Evolutionary conservation across 805 yeast species (phyloP).

Genomic region (Blastobotrys mokoenaii): DNA sequence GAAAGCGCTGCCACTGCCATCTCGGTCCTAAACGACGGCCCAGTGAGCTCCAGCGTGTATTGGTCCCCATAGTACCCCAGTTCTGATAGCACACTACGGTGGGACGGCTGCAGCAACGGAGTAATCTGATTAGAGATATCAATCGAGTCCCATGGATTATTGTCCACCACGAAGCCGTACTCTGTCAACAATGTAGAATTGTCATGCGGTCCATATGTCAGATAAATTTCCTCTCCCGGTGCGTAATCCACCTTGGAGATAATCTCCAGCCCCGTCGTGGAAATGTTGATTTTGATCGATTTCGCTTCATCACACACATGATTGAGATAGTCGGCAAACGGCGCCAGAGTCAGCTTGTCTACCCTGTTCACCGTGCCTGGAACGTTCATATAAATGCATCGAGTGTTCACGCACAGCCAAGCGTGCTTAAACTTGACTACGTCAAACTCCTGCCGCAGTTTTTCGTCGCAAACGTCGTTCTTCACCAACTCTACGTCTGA

Average conservation of each 20-base stretch:
- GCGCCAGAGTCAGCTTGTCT: conserved; percentile 81
- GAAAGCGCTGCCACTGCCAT: conserved; percentile 53
- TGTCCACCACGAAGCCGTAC: conserved; percentile 65
- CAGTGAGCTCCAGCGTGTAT: conserved; percentile 49
- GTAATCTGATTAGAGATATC: conserved; percentile 47
- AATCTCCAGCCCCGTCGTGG: conserved; percentile 46
- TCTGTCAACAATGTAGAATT: conserved; percentile 77
- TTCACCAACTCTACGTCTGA: conserved; percentile 35
- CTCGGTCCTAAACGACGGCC: conserved; percentile 62
- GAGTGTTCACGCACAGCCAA: conserved; percentile 84
- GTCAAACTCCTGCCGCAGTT: background rate
- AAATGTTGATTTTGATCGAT: conserved; percentile 29
- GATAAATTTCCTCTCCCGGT: conserved; percentile 49
- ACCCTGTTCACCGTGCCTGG: conserved; percentile 23
- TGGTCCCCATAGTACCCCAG: conserved; percentile 56
- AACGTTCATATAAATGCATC: conserved; percentile 75
- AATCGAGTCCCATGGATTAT: conserved; percentile 61
- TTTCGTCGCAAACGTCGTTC: background rate
- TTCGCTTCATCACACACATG: conserved; percentile 38
- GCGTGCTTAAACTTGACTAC: conserved; percentile 43
- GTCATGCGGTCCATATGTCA: conserved; percentile 84
- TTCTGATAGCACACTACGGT: conserved; percentile 39
- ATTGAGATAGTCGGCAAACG: conserved; percentile 81
- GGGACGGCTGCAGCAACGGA: conserved; percentile 31
- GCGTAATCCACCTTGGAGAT: conserved; percentile 29